Percentiles rank a stretch among this genome's conserved stretches.
Evolutionary conservation across 2,329 filamentous ascomycete species (phyloP).

Genomic region (Aspergillus piperis): DNA sequence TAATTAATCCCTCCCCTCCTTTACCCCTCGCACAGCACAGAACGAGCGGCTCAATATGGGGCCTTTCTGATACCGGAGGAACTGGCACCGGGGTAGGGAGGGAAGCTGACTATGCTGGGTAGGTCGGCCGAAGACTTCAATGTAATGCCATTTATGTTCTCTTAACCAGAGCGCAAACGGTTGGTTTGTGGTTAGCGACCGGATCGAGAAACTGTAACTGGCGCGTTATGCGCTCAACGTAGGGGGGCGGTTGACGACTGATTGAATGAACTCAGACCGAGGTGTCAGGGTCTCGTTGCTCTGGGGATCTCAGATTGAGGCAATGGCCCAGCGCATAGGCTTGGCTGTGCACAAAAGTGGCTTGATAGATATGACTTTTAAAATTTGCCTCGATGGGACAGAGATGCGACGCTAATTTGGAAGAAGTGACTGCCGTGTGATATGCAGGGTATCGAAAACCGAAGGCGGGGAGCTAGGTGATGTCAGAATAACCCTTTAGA

Average conservation of each 20-base stretch:
- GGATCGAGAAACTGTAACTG: not conserved
- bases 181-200: not conserved
- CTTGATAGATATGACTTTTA: not conserved
- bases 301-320: not conserved
- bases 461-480: conserved; percentile 2
- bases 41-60: conserved; percentile 23
- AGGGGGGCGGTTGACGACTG: not conserved
- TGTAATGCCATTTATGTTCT: conserved; percentile 30
- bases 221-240: not conserved
- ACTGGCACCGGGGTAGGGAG: conserved; percentile 27
- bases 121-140: conserved; percentile 21
- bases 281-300: not conserved
- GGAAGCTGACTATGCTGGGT: conserved; percentile 22
- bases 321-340: not conserved
- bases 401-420: not conserved
- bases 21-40: conserved; percentile 31
- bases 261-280: not conserved
- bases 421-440: not conserved
- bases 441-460: not conserved
- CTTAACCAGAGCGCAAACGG: not conserved
- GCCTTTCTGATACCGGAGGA: conserved; percentile 21
- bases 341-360: not conserved
- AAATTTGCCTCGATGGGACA: not conserved
- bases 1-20: conserved; percentile 30
- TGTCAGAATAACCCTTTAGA: not conserved